These are phyloP conservation scores for Colletotrichum sansevieriae DNA, from an alignment of 2,329 filamentous ascomycete species.

Conservation along the genomic window DNA sequence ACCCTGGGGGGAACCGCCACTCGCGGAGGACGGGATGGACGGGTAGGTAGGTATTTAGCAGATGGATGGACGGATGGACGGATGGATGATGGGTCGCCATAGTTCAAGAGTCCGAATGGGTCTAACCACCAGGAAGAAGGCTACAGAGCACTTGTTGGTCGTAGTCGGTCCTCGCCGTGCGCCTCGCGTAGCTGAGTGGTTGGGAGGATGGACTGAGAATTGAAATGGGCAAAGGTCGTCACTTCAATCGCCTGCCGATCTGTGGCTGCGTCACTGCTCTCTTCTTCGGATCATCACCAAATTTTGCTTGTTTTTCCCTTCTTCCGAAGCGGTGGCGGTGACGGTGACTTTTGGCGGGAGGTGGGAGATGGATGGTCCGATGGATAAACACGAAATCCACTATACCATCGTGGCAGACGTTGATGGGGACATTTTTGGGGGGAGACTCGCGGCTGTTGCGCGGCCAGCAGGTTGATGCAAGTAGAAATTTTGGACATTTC, in stretches of 20 bases:
- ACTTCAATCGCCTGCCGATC: constrained; percentile 13
- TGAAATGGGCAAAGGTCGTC: background rate
- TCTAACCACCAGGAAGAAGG: constrained; percentile 9
- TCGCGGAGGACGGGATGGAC: too few species aligned
- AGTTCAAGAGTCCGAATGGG: constrained; percentile 1
- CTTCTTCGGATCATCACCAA: background rate
- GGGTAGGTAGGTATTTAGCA: too few species aligned
- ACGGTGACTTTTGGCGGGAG: too few species aligned
- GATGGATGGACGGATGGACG: too few species aligned
- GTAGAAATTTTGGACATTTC: background rate
- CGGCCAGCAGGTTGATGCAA: constrained; percentile 39
- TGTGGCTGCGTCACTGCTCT: constrained; percentile 24
- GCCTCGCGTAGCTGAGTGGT: too few species aligned
- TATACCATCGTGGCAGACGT: constrained; percentile 20
- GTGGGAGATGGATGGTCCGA: too few species aligned
- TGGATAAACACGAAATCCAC: constrained; percentile 1
- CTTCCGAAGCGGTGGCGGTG: too few species aligned
- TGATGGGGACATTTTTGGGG: background rate
- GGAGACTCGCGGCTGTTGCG: constrained; percentile 21
- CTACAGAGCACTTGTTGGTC: background rate
- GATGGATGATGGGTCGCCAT: too few species aligned
- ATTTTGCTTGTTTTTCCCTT: background rate
- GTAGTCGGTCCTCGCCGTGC: too few species aligned
- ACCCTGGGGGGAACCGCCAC: constrained; percentile 16
- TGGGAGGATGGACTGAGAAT: background rate